These are phyloP conservation scores for Rubroboletus satanas DNA, from an alignment of 768 basidiomycete species.

Conservation along the genomic window DNA sequence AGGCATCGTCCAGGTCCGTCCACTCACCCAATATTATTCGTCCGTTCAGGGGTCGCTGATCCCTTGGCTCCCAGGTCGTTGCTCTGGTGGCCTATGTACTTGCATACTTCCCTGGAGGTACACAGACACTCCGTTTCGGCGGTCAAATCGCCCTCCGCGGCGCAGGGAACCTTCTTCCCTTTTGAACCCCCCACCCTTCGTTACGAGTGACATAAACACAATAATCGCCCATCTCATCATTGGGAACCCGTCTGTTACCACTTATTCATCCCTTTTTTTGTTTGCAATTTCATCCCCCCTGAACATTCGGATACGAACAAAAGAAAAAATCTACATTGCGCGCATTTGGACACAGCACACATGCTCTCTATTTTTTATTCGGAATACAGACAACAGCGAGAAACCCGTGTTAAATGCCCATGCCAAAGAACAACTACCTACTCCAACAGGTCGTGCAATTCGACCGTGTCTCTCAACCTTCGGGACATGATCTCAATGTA, in stretches of 20 bases:
- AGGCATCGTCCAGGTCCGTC: constrained; percentile 71
- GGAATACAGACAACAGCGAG: background rate
- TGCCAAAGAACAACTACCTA: background rate
- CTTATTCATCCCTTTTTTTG: constrained; percentile 2
- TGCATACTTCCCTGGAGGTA: constrained; percentile 94
- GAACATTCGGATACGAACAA: background rate
- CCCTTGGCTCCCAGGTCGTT: constrained; percentile 48
- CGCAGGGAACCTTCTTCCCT: constrained; percentile 76
- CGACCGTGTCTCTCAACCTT: constrained; percentile 60
- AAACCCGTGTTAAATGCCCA: background rate
- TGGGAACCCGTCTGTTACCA: background rate
- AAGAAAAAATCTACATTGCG: background rate
- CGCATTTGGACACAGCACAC: background rate
- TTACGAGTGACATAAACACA: background rate
- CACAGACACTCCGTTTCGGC: constrained; percentile 75
- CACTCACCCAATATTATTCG: background rate
- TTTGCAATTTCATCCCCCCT: constrained; percentile 1
- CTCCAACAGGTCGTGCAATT: constrained; percentile 43
- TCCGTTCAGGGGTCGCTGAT: background rate
- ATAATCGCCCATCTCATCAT: background rate
- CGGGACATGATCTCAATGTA: constrained; percentile 78
- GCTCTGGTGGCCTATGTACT: constrained; percentile 86
- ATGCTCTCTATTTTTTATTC: background rate
- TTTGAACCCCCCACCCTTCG: constrained; percentile 38
- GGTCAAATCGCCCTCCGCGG: constrained; percentile 79